Percentiles rank a stretch among this genome's conserved stretches.
Conservation (phyloP, 2,329 filamentous ascomycete species). For the Immersiporthe knoxdaviesiana region DNA sequence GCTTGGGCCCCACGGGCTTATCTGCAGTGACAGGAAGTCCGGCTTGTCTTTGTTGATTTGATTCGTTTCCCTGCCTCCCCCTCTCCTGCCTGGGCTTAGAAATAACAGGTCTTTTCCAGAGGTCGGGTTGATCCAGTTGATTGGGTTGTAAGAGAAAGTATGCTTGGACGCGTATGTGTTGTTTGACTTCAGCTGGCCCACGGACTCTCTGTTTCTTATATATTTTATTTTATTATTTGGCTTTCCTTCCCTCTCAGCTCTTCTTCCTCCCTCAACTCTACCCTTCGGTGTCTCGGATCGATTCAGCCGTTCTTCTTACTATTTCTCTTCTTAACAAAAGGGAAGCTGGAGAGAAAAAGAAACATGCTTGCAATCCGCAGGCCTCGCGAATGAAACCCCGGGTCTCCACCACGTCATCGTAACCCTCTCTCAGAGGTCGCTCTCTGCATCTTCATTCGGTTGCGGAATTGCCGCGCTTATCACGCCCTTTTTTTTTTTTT, state of each 20-base stretch:
- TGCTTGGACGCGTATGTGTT: not conserved
- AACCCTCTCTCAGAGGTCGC: too few species aligned
- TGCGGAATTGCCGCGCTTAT: not conserved
- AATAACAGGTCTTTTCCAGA: not conserved
- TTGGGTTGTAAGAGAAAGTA: not conserved
- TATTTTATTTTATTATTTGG: too few species aligned
- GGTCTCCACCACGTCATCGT: not conserved
- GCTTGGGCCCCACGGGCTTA: not conserved
- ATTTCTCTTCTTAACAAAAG: too few species aligned
- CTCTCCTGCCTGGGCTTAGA: not conserved
- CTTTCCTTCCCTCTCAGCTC: not conserved
- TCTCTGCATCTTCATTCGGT: not conserved
- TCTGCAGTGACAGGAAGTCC: not conserved
- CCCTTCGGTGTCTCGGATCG: not conserved
- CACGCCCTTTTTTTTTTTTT: not conserved
- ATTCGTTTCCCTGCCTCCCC: not conserved
- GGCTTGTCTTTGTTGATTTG: not conserved
- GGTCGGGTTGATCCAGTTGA: not conserved
- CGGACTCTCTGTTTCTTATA: not conserved
- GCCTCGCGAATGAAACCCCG: not conserved
- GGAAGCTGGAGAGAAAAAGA: not conserved
- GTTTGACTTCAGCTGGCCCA: not conserved
- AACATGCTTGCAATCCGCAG: not conserved
- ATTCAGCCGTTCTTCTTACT: not conserved
- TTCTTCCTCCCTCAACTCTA: not conserved